Conservation (phyloP, 805 yeast species). For the Candida railenensis region DNA sequence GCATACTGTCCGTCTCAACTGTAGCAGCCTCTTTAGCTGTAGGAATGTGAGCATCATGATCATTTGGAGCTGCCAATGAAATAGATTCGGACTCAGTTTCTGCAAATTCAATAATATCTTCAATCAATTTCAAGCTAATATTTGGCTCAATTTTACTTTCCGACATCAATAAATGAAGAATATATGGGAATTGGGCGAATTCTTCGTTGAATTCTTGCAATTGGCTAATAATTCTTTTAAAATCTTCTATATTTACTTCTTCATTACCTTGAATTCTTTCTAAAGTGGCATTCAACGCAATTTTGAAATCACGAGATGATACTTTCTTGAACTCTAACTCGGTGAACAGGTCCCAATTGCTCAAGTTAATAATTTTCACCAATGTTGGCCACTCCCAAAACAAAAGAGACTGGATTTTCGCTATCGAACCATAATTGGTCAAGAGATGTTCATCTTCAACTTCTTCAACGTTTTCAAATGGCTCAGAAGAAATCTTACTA, state of each 20-base stretch:
- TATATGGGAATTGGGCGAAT: slow-evolving; percentile 18
- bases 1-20: neutral
- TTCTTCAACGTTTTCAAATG: slow-evolving; percentile 1
- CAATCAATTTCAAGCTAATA: neutral
- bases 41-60: neutral
- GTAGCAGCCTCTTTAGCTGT: neutral
- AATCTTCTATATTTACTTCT: slow-evolving; percentile 12
- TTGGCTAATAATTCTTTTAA: slow-evolving; percentile 10
- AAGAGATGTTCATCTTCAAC: slow-evolving; percentile 3
- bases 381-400: neutral
- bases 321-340: slow-evolving; percentile 12
- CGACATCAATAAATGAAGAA: neutral
- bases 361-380: slow-evolving; percentile 3
- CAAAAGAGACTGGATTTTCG: neutral
- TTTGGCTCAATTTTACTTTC: neutral
- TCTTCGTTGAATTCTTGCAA: slow-evolving; percentile 15
- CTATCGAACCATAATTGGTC: neutral
- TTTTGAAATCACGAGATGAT: slow-evolving; percentile 3
- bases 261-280: neutral
- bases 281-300: slow-evolving; percentile 6
- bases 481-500: neutral
- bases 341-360: slow-evolving; percentile 12
- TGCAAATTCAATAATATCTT: neutral
- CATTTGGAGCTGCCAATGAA: neutral
- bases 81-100: neutral